phyloP scores from a whole-genome alignment of 305 asterid genomes.

The Solanum hybrid region DNA sequence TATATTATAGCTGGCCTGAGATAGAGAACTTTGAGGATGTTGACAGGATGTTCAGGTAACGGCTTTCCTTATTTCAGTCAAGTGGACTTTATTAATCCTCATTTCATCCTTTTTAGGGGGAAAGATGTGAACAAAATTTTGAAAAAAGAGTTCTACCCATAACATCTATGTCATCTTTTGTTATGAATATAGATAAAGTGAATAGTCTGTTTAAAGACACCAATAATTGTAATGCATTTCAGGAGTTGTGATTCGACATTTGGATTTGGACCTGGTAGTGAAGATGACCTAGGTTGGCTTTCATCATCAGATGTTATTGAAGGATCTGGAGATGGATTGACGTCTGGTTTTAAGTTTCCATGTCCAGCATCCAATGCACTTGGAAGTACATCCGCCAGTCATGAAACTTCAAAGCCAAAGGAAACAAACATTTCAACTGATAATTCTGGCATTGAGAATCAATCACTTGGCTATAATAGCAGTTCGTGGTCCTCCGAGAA shows the following conservation, averaged over 20 bases:
- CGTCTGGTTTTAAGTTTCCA: constrained; percentile 39
- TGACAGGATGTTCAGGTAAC: constrained; percentile 79
- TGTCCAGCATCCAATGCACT: constrained; percentile 31
- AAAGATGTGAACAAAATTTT: background rate
- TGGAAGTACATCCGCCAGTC: constrained; percentile 21
- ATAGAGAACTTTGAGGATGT: constrained; percentile 80
- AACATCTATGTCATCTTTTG: background rate
- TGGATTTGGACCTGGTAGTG: constrained; percentile 57
- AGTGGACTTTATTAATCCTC: background rate
- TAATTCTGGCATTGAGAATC: constrained; percentile 22
- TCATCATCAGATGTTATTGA: constrained; percentile 47
- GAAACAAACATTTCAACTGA: constrained; percentile 22
- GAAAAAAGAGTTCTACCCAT: too few species aligned
- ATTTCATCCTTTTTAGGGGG: background rate
- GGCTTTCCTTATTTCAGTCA: constrained; percentile 4
- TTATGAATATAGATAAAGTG: background rate
- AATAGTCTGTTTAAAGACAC: background rate
- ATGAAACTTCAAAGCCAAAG: constrained; percentile 22
- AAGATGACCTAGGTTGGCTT: constrained; percentile 64
- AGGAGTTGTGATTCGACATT: constrained; percentile 79
- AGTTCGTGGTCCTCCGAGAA: constrained; percentile 36
- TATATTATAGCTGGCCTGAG: constrained; percentile 65
- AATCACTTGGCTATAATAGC: constrained; percentile 24
- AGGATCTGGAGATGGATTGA: constrained; percentile 31
- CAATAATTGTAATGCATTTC: constrained; percentile 12